Conservation (phyloP, 441 rosid species). For the Gossypium laxum region DNA sequence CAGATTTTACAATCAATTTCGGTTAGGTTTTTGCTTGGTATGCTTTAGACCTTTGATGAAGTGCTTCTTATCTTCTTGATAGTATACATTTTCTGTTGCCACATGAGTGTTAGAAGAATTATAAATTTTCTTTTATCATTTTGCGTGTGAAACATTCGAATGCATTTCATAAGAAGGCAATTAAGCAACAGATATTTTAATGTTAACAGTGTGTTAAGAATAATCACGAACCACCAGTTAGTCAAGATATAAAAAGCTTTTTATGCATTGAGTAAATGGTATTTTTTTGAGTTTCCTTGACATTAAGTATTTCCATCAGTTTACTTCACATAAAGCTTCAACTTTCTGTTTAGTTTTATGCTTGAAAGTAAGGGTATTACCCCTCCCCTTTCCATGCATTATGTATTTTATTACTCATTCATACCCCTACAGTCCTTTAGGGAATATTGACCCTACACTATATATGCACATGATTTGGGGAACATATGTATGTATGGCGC, state of each 20-base stretch:
- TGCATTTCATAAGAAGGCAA: background rate
- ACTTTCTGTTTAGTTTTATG: constrained; percentile 5
- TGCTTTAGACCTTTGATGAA: background rate
- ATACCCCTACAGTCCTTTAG: background rate
- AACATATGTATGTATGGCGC: background rate
- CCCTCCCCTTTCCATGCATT: too few relatives aligned
- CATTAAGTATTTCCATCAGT: background rate
- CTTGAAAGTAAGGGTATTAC: background rate
- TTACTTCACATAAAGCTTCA: background rate
- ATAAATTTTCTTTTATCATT: background rate
- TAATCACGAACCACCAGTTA: background rate
- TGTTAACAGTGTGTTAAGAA: background rate
- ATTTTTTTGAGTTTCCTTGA: constrained; percentile 1
- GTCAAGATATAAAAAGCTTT: background rate
- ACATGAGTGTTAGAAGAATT: background rate
- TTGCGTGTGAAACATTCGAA: background rate
- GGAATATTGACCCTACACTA: background rate
- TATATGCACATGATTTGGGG: background rate
- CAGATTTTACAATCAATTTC: background rate
- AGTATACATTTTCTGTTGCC: background rate
- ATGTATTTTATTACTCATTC: background rate
- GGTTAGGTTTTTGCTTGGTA: background rate
- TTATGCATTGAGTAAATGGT: background rate
- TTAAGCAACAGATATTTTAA: background rate
- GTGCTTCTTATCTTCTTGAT: background rate